Evolutionary conservation across 768 basidiomycete genomes (phyloP).

Genomic region (Hygrophoropsis aurantiaca): DNA sequence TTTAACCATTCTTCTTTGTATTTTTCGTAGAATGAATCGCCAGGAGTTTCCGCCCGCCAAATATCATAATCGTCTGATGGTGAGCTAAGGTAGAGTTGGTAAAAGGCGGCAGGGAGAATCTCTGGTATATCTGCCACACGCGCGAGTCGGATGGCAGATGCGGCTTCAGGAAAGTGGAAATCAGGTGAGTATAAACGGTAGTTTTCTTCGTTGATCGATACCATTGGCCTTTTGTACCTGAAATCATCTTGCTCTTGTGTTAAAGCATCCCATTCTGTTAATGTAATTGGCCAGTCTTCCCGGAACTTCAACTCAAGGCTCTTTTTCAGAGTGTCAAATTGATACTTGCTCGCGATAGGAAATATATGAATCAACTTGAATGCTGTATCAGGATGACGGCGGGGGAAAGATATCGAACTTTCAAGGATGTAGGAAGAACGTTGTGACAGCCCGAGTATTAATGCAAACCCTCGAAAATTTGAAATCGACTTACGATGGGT

Average conservation of each 20-base stretch:
- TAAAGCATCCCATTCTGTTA: conserved; percentile 21
- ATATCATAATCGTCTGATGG: neutral
- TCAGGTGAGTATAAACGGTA: no score
- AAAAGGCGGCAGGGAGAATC: conserved; percentile 46
- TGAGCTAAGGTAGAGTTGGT: conserved; percentile 42
- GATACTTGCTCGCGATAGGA: conserved; percentile 35
- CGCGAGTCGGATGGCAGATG: conserved; percentile 36
- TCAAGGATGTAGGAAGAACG: neutral
- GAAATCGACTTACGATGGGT: conserved; percentile 6
- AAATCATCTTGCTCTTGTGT: conserved; percentile 1
- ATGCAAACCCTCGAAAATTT: no score
- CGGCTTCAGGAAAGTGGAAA: conserved; percentile 12
- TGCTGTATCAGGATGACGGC: neutral
- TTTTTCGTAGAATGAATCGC: no score
- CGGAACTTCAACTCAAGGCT: conserved; percentile 30
- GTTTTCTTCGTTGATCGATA: no score
- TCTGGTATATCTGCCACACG: conserved; percentile 35
- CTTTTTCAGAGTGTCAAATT: conserved; percentile 30
- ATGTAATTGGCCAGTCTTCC: conserved; percentile 33
- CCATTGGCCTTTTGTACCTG: conserved; percentile 1
- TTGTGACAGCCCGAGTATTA: no score
- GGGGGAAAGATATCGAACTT: neutral
- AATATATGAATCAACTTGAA: conserved; percentile 17
- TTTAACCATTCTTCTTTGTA: conserved; percentile 9
- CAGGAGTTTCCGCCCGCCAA: no score